A percentile compares a stretch with the other conserved stretches of the same genome.
phyloP scores from a whole-genome alignment of 2,329 filamentous ascomycete genomes.

The Cryphonectria naterciae region DNA sequence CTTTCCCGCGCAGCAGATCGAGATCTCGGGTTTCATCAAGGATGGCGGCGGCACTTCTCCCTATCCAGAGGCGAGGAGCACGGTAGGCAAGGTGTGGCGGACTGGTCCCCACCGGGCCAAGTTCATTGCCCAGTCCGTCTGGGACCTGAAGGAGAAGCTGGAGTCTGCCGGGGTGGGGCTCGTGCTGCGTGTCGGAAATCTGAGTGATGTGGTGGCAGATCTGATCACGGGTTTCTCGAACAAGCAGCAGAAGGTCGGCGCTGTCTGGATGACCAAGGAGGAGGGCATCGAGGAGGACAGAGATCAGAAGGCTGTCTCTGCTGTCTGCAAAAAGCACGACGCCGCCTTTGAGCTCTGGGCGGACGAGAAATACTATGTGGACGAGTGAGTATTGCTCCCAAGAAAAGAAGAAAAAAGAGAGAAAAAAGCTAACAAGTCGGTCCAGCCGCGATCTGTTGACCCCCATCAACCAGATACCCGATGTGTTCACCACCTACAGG shows the following conservation, averaged over 20 bases:
- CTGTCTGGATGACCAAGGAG: slow-evolving; percentile 76
- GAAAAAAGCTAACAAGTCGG: slow-evolving; percentile 2
- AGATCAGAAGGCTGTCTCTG: slow-evolving; percentile 62
- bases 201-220: slow-evolving; percentile 61
- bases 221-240: slow-evolving; percentile 56
- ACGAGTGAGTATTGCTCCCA: slow-evolving; percentile 64
- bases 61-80: slow-evolving; percentile 69
- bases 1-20: slow-evolving; percentile 71
- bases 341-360: slow-evolving; percentile 67
- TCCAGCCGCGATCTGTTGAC: slow-evolving; percentile 63
- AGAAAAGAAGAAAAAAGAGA: too few relatives aligned
- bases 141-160: slow-evolving; percentile 69
- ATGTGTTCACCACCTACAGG: slow-evolving; percentile 76
- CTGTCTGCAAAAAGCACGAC: slow-evolving; percentile 54
- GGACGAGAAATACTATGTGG: slow-evolving; percentile 79
- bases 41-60: slow-evolving; percentile 57
- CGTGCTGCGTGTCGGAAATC: slow-evolving; percentile 64
- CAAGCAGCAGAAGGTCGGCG: slow-evolving; percentile 54
- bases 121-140: slow-evolving; percentile 73
- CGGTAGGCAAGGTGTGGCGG: slow-evolving; percentile 70
- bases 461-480: slow-evolving; percentile 66
- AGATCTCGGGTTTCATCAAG: slow-evolving; percentile 74
- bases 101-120: slow-evolving; percentile 73
- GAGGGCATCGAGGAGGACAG: slow-evolving; percentile 69
- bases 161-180: slow-evolving; percentile 64